Percentiles rank a stretch among this genome's conserved stretches.
Evolutionary conservation across 2,329 filamentous ascomycete genomes (phyloP).

Genomic region (Penicillium sp.): DNA sequence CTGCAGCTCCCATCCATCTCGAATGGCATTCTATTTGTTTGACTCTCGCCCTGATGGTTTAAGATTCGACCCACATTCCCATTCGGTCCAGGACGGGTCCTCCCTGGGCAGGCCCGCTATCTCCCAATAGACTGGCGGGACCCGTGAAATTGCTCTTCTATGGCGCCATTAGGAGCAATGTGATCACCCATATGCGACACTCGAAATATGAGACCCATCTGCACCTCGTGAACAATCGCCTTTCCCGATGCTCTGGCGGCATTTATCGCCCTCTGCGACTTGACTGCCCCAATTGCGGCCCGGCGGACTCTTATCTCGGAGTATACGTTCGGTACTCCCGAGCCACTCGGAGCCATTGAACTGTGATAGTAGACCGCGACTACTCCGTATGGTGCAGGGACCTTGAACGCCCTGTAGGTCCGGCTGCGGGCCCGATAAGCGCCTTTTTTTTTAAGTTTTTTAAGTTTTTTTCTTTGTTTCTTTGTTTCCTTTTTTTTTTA

Average conservation of each 20-base stretch:
- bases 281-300: background rate
- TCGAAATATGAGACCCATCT: slow-evolving; percentile 7
- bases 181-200: background rate
- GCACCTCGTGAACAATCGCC: slow-evolving; percentile 2
- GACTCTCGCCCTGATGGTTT: background rate
- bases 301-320: slow-evolving; percentile 6
- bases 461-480: slow-evolving; percentile 9
- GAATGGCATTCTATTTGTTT: background rate
- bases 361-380: slow-evolving; percentile 4
- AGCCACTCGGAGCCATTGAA: background rate
- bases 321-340: background rate
- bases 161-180: background rate
- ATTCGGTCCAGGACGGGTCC: background rate
- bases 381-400: background rate
- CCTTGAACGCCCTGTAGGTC: slow-evolving; percentile 14
- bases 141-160: background rate
- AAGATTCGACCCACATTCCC: background rate
- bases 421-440: slow-evolving; percentile 20
- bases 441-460: slow-evolving; percentile 6
- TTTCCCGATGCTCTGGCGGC: background rate
- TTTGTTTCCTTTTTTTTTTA: slow-evolving; percentile 6
- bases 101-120: background rate
- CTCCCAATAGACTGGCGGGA: background rate
- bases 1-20: background rate
- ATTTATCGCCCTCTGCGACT: no score